Base-by-base conservation (phyloP, 805 yeast species). In the Candida corydali region DNA sequence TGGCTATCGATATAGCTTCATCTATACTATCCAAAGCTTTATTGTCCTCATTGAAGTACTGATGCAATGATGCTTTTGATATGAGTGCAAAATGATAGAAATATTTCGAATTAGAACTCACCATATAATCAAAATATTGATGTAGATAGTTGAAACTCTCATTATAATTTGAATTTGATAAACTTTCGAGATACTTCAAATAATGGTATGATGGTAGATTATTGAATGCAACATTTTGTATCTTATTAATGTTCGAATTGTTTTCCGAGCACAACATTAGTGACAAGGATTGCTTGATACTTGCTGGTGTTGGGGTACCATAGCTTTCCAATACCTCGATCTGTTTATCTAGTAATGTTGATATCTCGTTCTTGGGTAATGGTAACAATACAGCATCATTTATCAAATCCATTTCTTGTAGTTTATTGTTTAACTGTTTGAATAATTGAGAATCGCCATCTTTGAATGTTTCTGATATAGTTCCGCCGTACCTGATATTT, bases 1-100 rank as follows among this genome's bases (percentile, higher is more conserved):
- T 65, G 0, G 96, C 96, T 3, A 88, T 87, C 5, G 83, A 69
- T 2, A 87, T 82, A 0, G 96, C 93, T 54, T 88, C 96, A 43
- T 83, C 86, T 7, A 87, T 83, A 1, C 95, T 82, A 44, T 81
- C 70, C 10, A 86, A 54, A 0, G 96, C 95, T 41, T 82, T 82
- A 9, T 70, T 70, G 43, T 74, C 73, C 38, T 80, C 78, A 19
- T 80, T 78, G 53, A 82, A 84, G 35, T 73, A 75, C 16, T 82
- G 80, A 45, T 86, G 87, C 27, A 85, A 59, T 0, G 84, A 69
- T 0, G 93, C 94, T 32, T 82, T 61, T 2, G 84, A 79, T 14
- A 86, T 65, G 22, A 86, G 62, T 1, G 94, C 89, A 54, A 82
- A 81, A 51, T 86, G 95, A 49, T 84, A 86, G 45, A 78, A 78